Evolutionary conservation across 2,329 filamentous ascomycete species (phyloP).

Genomic region (Furcasterigmium furcatum): DNA sequence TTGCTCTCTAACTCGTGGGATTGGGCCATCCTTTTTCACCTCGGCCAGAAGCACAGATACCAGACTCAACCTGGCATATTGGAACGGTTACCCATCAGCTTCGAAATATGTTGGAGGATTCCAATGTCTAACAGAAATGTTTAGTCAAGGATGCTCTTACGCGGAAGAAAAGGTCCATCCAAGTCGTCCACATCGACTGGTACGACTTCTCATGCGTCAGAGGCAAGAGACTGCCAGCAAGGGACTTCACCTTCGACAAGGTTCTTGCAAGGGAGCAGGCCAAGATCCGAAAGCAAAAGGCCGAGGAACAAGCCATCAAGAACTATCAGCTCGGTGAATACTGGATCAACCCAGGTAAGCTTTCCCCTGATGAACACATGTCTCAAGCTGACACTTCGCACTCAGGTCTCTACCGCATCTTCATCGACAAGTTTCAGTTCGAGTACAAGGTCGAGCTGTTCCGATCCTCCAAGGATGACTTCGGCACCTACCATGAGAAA

Average conservation of each 20-base stretch:
- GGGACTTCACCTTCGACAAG: slow-evolving; percentile 35
- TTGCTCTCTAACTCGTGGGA: background rate
- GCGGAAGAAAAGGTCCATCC: slow-evolving; percentile 22
- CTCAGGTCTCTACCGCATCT: slow-evolving; percentile 61
- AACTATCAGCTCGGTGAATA: slow-evolving; percentile 30
- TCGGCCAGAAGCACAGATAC: too few relatives aligned
- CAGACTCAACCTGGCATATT: too few relatives aligned
- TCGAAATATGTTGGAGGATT: background rate
- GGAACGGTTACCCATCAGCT: too few relatives aligned
- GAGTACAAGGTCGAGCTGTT: slow-evolving; percentile 58
- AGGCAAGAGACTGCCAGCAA: slow-evolving; percentile 21
- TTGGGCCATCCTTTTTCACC: too few relatives aligned
- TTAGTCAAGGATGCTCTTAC: slow-evolving; percentile 34
- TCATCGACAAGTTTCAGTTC: slow-evolving; percentile 60
- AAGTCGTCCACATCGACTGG: slow-evolving; percentile 50
- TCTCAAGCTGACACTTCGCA: background rate
- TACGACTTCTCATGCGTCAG: slow-evolving; percentile 41
- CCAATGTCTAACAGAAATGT: background rate
- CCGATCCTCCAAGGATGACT: slow-evolving; percentile 5
- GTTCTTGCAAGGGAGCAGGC: slow-evolving; percentile 22
- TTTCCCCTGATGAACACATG: background rate
- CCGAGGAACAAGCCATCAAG: slow-evolving; percentile 33
- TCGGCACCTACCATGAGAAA: slow-evolving; percentile 9
- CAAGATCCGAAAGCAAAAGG: slow-evolving; percentile 20
- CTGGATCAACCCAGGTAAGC: slow-evolving; percentile 48